Evolutionary conservation across 805 yeast genomes (phyloP).

Genomic region (Pichia thaimueangensis): DNA sequence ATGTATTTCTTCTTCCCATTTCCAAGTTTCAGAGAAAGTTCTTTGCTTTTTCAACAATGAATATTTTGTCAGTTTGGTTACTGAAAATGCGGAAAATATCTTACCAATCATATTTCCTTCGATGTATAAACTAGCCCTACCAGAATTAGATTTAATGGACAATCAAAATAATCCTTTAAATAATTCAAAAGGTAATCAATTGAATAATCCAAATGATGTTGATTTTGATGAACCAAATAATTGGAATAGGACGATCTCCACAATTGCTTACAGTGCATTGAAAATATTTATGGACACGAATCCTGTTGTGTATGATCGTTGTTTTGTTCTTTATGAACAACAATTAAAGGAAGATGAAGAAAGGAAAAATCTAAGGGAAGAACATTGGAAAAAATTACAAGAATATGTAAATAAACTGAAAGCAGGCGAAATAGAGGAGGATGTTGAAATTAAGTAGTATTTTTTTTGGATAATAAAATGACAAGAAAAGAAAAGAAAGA

Average conservation of each 20-base stretch:
- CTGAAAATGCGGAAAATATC: slow-evolving; percentile 88
- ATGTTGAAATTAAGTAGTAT: slow-evolving; percentile 50
- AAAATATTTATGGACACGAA: slow-evolving; percentile 90
- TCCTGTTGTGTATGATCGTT: slow-evolving; percentile 85
- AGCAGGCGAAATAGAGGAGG: slow-evolving; percentile 31
- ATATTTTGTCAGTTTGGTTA: slow-evolving; percentile 80
- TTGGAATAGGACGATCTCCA: slow-evolving; percentile 93
- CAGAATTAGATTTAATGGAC: slow-evolving; percentile 28
- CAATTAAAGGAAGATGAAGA: slow-evolving; percentile 67
- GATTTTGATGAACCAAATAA: slow-evolving; percentile 45
- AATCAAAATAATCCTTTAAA: slow-evolving; percentile 26
- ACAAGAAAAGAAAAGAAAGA: too few relatives aligned
- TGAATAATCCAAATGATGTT: slow-evolving; percentile 21
- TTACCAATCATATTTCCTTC: slow-evolving; percentile 89
- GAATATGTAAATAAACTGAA: slow-evolving; percentile 41
- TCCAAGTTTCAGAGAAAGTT: slow-evolving; percentile 95
- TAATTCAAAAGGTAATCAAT: too few relatives aligned
- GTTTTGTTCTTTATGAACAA: slow-evolving; percentile 81
- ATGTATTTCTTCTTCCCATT: slow-evolving; percentile 91
- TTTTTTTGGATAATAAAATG: too few relatives aligned
- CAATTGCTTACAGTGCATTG: slow-evolving; percentile 84
- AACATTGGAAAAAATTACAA: slow-evolving; percentile 68
- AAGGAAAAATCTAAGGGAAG: slow-evolving; percentile 53
- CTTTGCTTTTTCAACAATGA: slow-evolving; percentile 93
- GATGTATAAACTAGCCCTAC: slow-evolving; percentile 69